Evolutionary conservation across 495 filamentous ascomycete genomes (phyloP).

Genomic region (Neurospora sp.): DNA sequence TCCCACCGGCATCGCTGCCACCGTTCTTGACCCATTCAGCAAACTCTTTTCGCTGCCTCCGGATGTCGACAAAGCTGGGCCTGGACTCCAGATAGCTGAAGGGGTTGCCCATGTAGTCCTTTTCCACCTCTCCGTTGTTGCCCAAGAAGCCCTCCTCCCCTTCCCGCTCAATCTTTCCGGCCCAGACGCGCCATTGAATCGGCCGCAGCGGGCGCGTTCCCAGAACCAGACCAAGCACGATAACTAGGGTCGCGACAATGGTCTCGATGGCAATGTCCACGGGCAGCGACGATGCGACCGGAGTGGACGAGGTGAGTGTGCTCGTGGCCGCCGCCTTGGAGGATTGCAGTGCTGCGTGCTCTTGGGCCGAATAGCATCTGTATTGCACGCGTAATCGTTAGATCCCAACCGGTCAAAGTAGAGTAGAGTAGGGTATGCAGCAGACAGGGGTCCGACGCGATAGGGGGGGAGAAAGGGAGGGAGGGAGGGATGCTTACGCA

Average conservation of each 20-base stretch:
- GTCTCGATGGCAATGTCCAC: slow-evolving; percentile 73
- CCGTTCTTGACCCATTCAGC: slow-evolving; percentile 53
- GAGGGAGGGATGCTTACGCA: slow-evolving; percentile 44
- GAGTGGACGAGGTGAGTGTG: slow-evolving; percentile 29
- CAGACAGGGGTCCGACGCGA: neutral
- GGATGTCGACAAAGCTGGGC: slow-evolving; percentile 42
- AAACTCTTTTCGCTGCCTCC: slow-evolving; percentile 67
- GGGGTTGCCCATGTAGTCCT: slow-evolving; percentile 42
- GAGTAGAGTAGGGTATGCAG: neutral
- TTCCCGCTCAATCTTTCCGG: slow-evolving; percentile 70
- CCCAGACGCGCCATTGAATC: slow-evolving; percentile 75
- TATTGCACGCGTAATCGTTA: neutral
- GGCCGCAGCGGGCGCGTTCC: slow-evolving; percentile 61
- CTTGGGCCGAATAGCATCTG: slow-evolving; percentile 80
- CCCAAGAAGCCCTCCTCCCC: slow-evolving; percentile 59
- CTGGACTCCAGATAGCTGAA: slow-evolving; percentile 35
- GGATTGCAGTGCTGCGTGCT: slow-evolving; percentile 63
- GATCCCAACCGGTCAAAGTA: neutral
- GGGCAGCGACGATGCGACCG: slow-evolving; percentile 41
- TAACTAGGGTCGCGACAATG: slow-evolving; percentile 55
- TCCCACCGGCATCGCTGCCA: neutral
- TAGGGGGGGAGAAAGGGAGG: neutral
- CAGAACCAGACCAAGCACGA: slow-evolving; percentile 61
- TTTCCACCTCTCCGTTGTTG: slow-evolving; percentile 49
- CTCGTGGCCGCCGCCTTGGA: slow-evolving; percentile 40